Percentiles rank a stretch among this genome's conserved stretches.
These are phyloP conservation scores for Aspergillus steynii DNA, from an alignment of 495 filamentous ascomycete species.

Conservation along the genomic window DNA sequence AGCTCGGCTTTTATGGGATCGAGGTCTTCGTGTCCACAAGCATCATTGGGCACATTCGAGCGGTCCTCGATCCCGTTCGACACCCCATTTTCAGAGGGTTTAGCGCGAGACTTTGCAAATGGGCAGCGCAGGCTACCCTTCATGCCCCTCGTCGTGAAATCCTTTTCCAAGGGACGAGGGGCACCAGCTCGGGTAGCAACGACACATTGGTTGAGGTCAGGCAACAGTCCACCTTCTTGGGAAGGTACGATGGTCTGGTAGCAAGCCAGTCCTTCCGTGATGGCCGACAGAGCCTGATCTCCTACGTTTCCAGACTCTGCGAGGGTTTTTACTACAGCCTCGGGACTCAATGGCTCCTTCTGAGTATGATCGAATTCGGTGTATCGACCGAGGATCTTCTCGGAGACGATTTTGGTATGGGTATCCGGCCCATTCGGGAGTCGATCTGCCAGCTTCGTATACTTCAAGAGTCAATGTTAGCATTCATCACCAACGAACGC, in stretches of 20 bases:
- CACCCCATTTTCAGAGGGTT: constrained; percentile 29
- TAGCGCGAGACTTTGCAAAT: constrained; percentile 40
- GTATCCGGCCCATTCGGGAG: constrained; percentile 33
- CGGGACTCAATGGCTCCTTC: constrained; percentile 35
- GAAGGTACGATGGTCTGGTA: constrained; percentile 39
- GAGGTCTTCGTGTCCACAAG: constrained; percentile 39
- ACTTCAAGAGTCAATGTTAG: constrained; percentile 25
- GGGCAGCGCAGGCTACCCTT: constrained; percentile 47
- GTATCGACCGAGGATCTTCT: constrained; percentile 24
- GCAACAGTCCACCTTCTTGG: constrained; percentile 20
- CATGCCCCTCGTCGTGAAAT: constrained; percentile 48
- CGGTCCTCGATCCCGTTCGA: constrained; percentile 26
- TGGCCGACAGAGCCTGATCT: constrained; percentile 38
- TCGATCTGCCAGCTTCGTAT: constrained; percentile 30
- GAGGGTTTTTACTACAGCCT: constrained; percentile 49
- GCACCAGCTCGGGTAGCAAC: constrained; percentile 40
- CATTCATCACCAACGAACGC: neutral
- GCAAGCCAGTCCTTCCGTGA: constrained; percentile 42
- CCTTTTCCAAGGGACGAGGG: constrained; percentile 38
- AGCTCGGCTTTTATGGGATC: constrained; percentile 50
- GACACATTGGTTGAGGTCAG: constrained; percentile 34
- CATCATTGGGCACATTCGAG: constrained; percentile 30
- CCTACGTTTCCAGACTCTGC: constrained; percentile 46
- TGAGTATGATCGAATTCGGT: constrained; percentile 13
- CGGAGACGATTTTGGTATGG: constrained; percentile 31